Evolutionary conservation across 2,329 filamentous ascomycete species (phyloP), one percentile per base, ranked within the genome.

Genomic region (Colletotrichum costaricense): DNA sequence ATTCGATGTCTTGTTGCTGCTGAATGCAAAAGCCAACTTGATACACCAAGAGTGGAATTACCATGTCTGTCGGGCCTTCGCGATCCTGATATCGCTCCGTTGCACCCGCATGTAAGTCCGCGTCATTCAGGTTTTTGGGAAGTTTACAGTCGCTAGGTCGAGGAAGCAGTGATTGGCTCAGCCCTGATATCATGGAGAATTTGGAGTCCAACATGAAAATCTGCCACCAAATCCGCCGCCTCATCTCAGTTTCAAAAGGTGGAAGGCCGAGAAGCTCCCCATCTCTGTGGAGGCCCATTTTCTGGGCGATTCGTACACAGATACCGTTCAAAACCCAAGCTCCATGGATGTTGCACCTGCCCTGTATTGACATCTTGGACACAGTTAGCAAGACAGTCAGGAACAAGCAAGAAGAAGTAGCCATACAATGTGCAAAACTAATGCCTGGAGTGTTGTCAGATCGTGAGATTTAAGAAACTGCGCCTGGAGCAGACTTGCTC

Each of bases 251-350:
- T 76, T 93, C 90, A 75, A 92, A 92, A 0, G 90, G 89, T 0
- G 87, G 84, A 2, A 92, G 82, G 1, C 87, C 87, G 4, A 91
- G 82, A 28, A 82, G 79, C 73, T 88, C 86, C 38, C 90, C 91
- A 70, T 93, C 91, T 12, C 89, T 86, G 73, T 93, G 90, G 62
- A 93, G 84, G 1, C 91, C 91, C 86, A 93, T 91, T 77, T 91
- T 91, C 78, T 92, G 89, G 1, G 90, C 91, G 63, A 93, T 89
- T 22, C 91, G 87, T 30, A 93, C 84, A 9, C 89, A 85, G 22
- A 90, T 84, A 5, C 91, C 91, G 63, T 88, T 89, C 22, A 93
- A 78, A 57, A 91, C 86, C 88, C 90, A 92, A 4, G 88, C 84
- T 3, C 88, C 87, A 76, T 91, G 89, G 2, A 87, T 86, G 73